Conservation (phyloP, 2,329 filamentous ascomycete species). For the Leptographium procerum region DNA sequence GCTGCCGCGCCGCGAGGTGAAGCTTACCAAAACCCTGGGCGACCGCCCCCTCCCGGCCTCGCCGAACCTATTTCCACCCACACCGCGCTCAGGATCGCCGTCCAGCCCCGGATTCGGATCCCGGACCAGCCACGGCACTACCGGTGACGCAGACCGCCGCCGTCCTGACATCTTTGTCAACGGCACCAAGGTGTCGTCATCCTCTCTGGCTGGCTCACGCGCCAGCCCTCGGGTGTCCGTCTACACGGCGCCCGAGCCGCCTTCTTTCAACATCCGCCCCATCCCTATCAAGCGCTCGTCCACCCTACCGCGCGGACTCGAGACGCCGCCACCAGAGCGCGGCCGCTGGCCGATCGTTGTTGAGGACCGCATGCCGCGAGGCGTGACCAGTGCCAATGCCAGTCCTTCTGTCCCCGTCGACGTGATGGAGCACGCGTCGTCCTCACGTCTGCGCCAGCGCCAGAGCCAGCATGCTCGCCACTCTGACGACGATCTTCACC, state of each 20-base stretch:
- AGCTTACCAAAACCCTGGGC: not conserved
- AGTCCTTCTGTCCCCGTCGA: constrained; percentile 7
- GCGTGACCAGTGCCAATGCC: not conserved
- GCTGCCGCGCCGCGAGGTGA: constrained; percentile 7
- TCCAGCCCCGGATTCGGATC: not conserved
- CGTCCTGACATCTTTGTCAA: constrained; percentile 16
- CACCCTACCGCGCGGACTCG: constrained; percentile 14
- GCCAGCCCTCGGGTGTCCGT: not conserved
- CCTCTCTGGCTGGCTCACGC: not conserved
- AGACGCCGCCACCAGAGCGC: constrained; percentile 9
- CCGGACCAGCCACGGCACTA: not conserved
- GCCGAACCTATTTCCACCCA: not conserved
- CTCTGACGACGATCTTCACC: not conserved
- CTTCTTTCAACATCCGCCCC: constrained; percentile 4
- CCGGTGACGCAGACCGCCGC: constrained; percentile 12
- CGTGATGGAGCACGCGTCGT: constrained; percentile 10
- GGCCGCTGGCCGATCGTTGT: constrained; percentile 15
- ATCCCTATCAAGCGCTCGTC: constrained; percentile 17
- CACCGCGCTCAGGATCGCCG: constrained; percentile 6
- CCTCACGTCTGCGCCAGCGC: constrained; percentile 1
- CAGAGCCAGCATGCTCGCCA: not conserved
- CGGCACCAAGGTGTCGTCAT: constrained; percentile 11
- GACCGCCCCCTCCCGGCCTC: not conserved
- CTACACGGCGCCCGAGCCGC: constrained; percentile 8
- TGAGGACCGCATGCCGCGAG: constrained; percentile 10